Percentiles rank a stretch among this genome's conserved stretches.
Conservation (phyloP, 495 filamentous ascomycete species). For the Lophium mytilinum region DNA sequence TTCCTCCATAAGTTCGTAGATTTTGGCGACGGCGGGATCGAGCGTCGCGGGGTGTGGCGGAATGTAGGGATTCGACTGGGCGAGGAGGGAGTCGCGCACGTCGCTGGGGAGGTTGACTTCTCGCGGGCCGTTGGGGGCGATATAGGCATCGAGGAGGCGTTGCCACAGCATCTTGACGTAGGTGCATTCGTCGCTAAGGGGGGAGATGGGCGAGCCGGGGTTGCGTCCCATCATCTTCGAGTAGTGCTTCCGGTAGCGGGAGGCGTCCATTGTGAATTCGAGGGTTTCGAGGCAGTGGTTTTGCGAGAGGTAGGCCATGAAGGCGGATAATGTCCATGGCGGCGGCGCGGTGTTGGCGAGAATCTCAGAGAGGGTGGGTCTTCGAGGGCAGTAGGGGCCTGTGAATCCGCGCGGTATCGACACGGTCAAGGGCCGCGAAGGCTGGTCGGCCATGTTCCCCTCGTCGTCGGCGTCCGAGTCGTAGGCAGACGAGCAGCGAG, state of each 20-base stretch:
- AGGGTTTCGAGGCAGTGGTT: conserved; percentile 96
- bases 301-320: conserved; percentile 95
- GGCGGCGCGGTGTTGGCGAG: conserved; percentile 77
- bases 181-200: conserved; percentile 51
- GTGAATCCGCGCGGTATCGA: conserved; percentile 40
- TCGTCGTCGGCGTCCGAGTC: conserved; percentile 32
- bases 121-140: conserved; percentile 61
- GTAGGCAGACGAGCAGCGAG: conserved; percentile 13
- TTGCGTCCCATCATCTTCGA: conserved; percentile 44
- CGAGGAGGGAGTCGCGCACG: conserved; percentile 73
- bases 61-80: conserved; percentile 47
- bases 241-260: conserved; percentile 77
- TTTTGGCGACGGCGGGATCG: conserved; percentile 81
- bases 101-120: conserved; percentile 68
- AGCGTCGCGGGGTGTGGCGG: conserved; percentile 73
- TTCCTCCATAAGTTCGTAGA: conserved; percentile 95
- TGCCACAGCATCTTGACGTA: conserved; percentile 70
- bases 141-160: conserved; percentile 62
- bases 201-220: conserved; percentile 35
- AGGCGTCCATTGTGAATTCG: conserved; percentile 94
- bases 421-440: conserved; percentile 55
- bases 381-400: conserved; percentile 60
- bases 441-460: conserved; percentile 36
- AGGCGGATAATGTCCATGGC: conserved; percentile 87
- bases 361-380: conserved; percentile 80